phyloP scores from a whole-genome alignment of 2,329 filamentous ascomycete genomes.

The Colletotrichum cereale region DNA sequence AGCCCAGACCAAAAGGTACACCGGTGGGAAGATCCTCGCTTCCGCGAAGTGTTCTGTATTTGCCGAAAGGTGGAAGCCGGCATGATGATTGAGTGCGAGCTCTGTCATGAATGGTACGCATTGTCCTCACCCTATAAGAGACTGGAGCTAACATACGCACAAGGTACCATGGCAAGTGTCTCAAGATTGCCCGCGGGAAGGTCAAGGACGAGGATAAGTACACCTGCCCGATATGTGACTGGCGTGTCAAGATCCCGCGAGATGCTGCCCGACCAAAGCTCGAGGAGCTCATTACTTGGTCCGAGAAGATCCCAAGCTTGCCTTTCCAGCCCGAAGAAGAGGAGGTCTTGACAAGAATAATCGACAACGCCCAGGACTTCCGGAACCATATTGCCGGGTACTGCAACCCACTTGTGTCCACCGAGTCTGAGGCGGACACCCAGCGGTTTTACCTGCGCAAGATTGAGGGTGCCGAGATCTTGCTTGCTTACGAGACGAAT shows the following conservation, averaged over 20 bases:
- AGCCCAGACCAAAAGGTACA: constrained; percentile 65
- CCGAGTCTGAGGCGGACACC: constrained; percentile 86
- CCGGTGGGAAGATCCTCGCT: constrained; percentile 72
- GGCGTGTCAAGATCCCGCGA: constrained; percentile 94
- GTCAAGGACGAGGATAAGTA: constrained; percentile 99
- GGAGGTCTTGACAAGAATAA: constrained; percentile 85
- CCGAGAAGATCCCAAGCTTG: constrained; percentile 82
- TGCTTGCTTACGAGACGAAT: constrained; percentile 94
- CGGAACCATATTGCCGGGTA: constrained; percentile 84
- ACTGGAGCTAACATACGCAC: background rate
- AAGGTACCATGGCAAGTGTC: constrained; percentile 97
- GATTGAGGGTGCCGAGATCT: constrained; percentile 95
- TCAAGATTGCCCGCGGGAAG: constrained; percentile 97
- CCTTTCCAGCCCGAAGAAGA: constrained; percentile 98
- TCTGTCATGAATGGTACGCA: constrained; percentile 94
- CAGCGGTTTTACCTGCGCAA: constrained; percentile 97
- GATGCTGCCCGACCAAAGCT: constrained; percentile 96
- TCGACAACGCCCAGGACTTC: constrained; percentile 86
- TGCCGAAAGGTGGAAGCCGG: constrained; percentile 93
- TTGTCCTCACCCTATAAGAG: constrained; percentile 21
- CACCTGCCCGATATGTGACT: constrained; percentile 97
- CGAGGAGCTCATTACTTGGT: constrained; percentile 87
- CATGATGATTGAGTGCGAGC: constrained; percentile 99
- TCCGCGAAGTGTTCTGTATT: constrained; percentile 93
- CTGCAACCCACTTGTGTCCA: constrained; percentile 85